Percentiles rank a stretch among this genome's conserved stretches.
Evolutionary conservation across 2,329 filamentous ascomycete species (phyloP).

Genomic region (Aulographum hederae): DNA sequence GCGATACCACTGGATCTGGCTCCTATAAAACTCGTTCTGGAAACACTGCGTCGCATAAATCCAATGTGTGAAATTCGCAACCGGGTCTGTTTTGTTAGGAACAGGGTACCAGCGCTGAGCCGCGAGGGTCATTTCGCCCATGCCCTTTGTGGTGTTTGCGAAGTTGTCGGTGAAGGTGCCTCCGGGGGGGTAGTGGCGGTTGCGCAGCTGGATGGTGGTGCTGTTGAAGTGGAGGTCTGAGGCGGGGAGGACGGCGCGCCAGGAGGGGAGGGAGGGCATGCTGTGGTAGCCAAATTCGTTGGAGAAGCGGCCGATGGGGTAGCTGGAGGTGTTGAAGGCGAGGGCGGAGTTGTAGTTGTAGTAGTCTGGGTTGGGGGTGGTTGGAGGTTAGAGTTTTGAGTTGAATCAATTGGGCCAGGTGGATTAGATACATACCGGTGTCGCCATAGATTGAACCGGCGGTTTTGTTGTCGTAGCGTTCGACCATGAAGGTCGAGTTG

Average conservation of each 20-base stretch:
- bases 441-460: constrained; percentile 38
- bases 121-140: constrained; percentile 40
- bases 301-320: constrained; percentile 40
- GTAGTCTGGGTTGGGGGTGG: constrained; percentile 23
- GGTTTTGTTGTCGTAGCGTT: constrained; percentile 37
- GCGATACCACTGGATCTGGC: constrained; percentile 43
- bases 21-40: constrained; percentile 43
- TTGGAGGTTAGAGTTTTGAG: too few relatives aligned
- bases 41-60: constrained; percentile 44
- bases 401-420: too few relatives aligned
- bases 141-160: constrained; percentile 23
- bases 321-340: constrained; percentile 35
- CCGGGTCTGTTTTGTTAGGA: constrained; percentile 31
- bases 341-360: constrained; percentile 38
- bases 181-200: constrained; percentile 39
- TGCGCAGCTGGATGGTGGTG: constrained; percentile 33
- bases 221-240: constrained; percentile 39
- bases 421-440: constrained; percentile 23
- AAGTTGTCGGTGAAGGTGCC: constrained; percentile 29
- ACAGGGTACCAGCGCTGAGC: constrained; percentile 37
- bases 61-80: constrained; percentile 44
- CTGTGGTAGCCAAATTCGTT: constrained; percentile 47
- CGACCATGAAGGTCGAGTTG: constrained; percentile 32
- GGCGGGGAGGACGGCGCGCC: constrained; percentile 33
- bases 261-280: constrained; percentile 41